Evolutionary conservation across 139 green algal species (phyloP), one percentile per base, ranked within the genome.

Genomic region (Monoraphidium neglectum): DNA sequence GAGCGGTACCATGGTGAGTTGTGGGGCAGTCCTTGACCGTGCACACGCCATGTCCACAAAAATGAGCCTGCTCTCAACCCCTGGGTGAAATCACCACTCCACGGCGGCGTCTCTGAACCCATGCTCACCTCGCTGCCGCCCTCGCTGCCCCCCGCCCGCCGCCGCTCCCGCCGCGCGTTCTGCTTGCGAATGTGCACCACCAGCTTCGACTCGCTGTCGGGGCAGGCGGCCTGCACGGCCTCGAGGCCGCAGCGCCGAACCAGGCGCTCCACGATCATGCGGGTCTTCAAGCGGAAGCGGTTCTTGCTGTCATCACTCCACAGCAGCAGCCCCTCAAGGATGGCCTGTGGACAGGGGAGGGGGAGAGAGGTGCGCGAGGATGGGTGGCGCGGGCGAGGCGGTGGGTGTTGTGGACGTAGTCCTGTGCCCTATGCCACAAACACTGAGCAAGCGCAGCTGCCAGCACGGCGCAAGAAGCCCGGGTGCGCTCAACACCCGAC

Each of bases 251-350:
- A 95, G 51, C 90, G 87, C 62, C 89, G 83, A 3, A 92, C 91
- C 40, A 98, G 81, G 32, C 92, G 87, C 90, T 99, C 95, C 35
- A 99, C 72, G 28, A 99, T 91, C 2, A 95, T 84, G 4, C 67
- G 8, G 74, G 97, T 93, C 91, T 98, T 98, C 36, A 97, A 80
- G 64, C 90, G 91, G 87, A 98, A 98, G 76, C 96, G 94, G 89
- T 99, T 99, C 76, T 98, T 98, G 53, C 79, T 89, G 90, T 99
- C 96, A 46, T 94, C 87, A 0, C 78, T 82, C 94, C 94, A 98
- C 56, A 98, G 57, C 40, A 99, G 86, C 69, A 97, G 69, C 28
- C 93, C 94, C 72, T 98, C 92, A 56, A 98, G 71, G 30, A 99
- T 92, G 18, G 81, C 2, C 43, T 10, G 68, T 15, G 26, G 66